phyloP scores from a whole-genome alignment of 2,329 filamentous ascomycete species.

The Periconia sp. region DNA sequence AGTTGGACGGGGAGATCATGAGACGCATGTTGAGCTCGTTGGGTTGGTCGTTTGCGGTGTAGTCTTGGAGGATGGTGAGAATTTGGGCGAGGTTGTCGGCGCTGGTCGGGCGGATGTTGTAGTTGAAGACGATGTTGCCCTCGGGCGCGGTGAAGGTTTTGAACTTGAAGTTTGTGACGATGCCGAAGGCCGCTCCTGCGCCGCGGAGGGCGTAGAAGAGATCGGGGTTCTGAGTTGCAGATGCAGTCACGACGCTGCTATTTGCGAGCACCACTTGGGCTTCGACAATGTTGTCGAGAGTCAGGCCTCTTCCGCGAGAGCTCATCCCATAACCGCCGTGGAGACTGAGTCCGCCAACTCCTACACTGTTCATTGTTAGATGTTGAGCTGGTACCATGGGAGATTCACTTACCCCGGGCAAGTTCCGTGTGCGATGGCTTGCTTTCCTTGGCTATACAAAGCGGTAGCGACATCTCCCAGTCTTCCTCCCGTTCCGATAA shows the following conservation, averaged over 20 bases:
- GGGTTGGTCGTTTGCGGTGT: constrained; percentile 22
- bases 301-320: constrained; percentile 25
- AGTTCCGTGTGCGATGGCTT: constrained; percentile 52
- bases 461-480: constrained; percentile 39
- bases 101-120: constrained; percentile 17
- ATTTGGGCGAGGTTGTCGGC: constrained; percentile 17
- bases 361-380: constrained; percentile 24
- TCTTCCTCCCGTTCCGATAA: constrained; percentile 50
- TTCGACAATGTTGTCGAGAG: constrained; percentile 27
- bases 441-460: constrained; percentile 32
- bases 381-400: not conserved
- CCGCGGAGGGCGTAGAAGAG: constrained; percentile 47
- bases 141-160: constrained; percentile 29
- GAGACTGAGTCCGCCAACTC: constrained; percentile 27
- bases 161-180: constrained; percentile 40
- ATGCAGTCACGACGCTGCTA: constrained; percentile 39
- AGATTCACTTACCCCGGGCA: constrained; percentile 50
- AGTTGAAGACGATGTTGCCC: constrained; percentile 26
- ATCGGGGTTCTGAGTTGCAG: constrained; percentile 34
- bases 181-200: constrained; percentile 44
- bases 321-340: constrained; percentile 33
- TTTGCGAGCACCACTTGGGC: constrained; percentile 36
- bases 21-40: constrained; percentile 30
- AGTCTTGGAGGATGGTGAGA: constrained; percentile 24
- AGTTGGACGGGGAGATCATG: constrained; percentile 18